A percentile compares a stretch with the other conserved stretches of the same genome.
These are phyloP conservation scores for Chlamydomonas incerta DNA, from an alignment of 139 green algal species.

Conservation along the genomic window DNA sequence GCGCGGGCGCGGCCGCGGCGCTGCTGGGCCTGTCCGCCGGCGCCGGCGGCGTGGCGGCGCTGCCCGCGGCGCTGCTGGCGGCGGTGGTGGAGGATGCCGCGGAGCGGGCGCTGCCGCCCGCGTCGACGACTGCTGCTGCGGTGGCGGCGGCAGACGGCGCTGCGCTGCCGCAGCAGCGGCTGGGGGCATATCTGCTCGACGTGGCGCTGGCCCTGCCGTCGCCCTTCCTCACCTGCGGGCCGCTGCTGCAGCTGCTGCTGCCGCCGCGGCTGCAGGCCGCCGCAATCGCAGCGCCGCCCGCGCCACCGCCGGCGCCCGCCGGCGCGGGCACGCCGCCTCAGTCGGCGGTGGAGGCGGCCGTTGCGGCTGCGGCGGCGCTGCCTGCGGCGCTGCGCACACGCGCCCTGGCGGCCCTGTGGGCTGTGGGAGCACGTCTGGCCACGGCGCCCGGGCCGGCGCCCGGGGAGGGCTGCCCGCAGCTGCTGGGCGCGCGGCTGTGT, in stretches of 20 bases:
- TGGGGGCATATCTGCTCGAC: not conserved
- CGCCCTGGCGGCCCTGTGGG: constrained; percentile 2
- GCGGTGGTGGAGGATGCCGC: not conserved
- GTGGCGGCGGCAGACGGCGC: not conserved
- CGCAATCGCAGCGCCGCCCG: not conserved
- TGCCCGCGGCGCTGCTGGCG: constrained; percentile 26
- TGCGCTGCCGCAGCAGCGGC: no score
- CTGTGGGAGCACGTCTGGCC: not conserved
- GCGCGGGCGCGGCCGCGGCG: not conserved
- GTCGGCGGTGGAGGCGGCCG: not conserved
- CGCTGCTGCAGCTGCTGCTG: constrained; percentile 30
- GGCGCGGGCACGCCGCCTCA: no score
- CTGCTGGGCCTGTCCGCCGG: constrained; percentile 15
- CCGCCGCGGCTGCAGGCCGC: not conserved
- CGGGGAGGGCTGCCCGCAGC: no score
- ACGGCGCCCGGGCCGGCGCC: no score
- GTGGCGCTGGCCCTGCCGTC: constrained; percentile 13
- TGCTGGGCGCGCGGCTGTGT: not conserved
- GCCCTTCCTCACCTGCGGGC: constrained; percentile 9
- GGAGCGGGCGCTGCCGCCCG: not conserved
- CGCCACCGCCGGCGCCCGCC: no score
- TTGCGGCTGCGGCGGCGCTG: not conserved
- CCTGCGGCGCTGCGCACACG: not conserved
- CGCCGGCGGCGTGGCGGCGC: constrained; percentile 8
- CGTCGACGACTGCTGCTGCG: not conserved